Evolutionary conservation across 805 yeast genomes (phyloP), one percentile per base, ranked within the genome.

Genomic region (Yarrowia alimentaria): DNA sequence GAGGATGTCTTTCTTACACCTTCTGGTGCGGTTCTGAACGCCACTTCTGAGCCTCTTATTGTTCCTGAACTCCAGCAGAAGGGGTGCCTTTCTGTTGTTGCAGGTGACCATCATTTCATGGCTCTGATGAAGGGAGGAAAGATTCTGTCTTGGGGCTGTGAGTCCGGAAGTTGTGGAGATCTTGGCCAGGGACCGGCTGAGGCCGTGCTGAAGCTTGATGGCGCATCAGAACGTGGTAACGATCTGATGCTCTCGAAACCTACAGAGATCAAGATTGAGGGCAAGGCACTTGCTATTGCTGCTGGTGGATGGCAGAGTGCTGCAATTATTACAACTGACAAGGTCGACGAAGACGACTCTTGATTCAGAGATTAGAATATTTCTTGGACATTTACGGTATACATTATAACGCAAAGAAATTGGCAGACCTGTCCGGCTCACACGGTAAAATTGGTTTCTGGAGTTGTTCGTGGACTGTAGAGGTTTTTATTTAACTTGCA

Each of bases 271-370:
- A 56, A 64, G 2, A 52, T 69, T 1, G 55, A 56, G 9, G 63
- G 65, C 1, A 63, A 65, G 24, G 69, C 82, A 60, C 63, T 83
- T 16, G 80, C 81, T 0, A 74, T 83, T 25, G 75, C 85, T 1
- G 87, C 90, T 6, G 81, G 80, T 12, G 94, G 93, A 1, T 85
- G 91, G 91, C 93, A 85, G 53, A 76, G 87, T 5, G 79, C 81
- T 34, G 89, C 88, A 1, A 68, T 85, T 14, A 43, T 43, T 21
- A 43, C 50, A 18, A 43, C 50, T n/a, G 50, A 43, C 8, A 12
- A 25, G 29, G 29, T n/a, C n/a, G n/a, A n/a, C n/a, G n/a, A n/a
- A n/a, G n/a, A n/a, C n/a, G n/a, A n/a, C n/a, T n/a, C n/a, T n/a
- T n/a, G n/a, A n/a, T n/a, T n/a, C n/a, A n/a, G n/a, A n/a, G n/a